Evolutionary conservation across 768 basidiomycete genomes (phyloP).

Genomic region (Amanita exitialis): DNA sequence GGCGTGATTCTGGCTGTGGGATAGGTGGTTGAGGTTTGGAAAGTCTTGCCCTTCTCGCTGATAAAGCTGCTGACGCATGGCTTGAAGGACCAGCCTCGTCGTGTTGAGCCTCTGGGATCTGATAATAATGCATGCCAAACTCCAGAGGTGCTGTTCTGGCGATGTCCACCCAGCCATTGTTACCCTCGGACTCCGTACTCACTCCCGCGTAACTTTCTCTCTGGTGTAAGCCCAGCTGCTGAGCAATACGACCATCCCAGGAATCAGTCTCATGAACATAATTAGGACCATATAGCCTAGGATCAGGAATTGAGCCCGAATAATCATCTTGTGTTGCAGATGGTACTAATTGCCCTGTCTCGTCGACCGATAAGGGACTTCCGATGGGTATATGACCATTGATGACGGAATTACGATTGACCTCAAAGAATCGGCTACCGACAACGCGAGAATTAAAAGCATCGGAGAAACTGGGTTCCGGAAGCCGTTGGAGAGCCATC

Average conservation of each 20-base stretch:
- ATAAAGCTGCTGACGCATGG: not conserved
- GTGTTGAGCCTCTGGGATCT: not conserved
- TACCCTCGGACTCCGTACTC: constrained; percentile 15
- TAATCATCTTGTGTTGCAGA: constrained; percentile 16
- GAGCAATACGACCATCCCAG: constrained; percentile 16
- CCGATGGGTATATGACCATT: constrained; percentile 54
- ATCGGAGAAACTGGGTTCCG: constrained; percentile 37
- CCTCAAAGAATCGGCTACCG: constrained; percentile 66
- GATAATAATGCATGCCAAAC: constrained; percentile 20
- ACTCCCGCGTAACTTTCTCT: constrained; percentile 5
- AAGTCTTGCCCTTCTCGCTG: constrained; percentile 20
- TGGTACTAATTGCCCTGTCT: constrained; percentile 37
- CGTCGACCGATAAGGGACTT: constrained; percentile 43
- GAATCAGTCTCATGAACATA: constrained; percentile 27
- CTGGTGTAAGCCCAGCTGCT: not conserved
- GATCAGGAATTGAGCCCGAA: constrained; percentile 37
- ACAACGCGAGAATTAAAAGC: constrained; percentile 53
- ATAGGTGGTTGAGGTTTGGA: constrained; percentile 19
- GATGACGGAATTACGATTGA: constrained; percentile 47
- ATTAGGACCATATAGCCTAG: constrained; percentile 45
- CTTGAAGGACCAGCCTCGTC: not conserved
- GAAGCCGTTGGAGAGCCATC: constrained; percentile 7
- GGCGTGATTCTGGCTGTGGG: constrained; percentile 22
- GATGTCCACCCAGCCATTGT: constrained; percentile 55
- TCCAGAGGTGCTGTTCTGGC: constrained; percentile 32